Conservation (phyloP, 139 green algal genomes). For the Picochlorum sp. region DNA sequence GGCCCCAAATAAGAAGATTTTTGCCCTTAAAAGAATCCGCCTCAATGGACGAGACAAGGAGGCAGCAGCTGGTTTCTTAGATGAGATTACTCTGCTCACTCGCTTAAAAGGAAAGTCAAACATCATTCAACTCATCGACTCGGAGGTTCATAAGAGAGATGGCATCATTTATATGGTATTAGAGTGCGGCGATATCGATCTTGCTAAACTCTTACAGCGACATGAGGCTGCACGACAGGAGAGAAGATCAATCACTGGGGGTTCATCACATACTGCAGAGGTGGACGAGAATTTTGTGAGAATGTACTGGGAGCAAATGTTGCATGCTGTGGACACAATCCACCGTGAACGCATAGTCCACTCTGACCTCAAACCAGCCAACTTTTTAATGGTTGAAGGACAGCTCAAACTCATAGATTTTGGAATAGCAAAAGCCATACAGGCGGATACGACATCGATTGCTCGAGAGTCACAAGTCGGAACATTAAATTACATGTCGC, state of each 20-base stretch:
- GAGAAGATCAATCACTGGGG: conserved; percentile 2
- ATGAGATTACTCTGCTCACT: conserved; percentile 88
- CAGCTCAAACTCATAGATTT: conserved; percentile 98
- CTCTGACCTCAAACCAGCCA: conserved; percentile 92
- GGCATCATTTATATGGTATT: conserved; percentile 87
- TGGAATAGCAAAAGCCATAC: conserved; percentile 92
- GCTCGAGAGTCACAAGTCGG: conserved; percentile 83
- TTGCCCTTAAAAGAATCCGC: conserved; percentile 90
- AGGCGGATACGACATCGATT: conserved; percentile 86
- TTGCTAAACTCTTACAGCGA: conserved; percentile 70
- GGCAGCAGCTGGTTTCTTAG: conserved; percentile 79
- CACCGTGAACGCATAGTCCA: conserved; percentile 92
- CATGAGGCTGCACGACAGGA: conserved; percentile 22
- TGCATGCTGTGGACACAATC: conserved; percentile 85
- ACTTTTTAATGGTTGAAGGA: conserved; percentile 94
- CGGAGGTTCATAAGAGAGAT: conserved; percentile 39
- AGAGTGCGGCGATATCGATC: conserved; percentile 96
- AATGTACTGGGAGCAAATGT: conserved; percentile 97
- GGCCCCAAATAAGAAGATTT: conserved; percentile 81
- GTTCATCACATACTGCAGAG: conserved; percentile 17
- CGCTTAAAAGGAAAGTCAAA: conserved; percentile 65
- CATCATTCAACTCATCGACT: conserved; percentile 94
- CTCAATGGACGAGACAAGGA: conserved; percentile 61
- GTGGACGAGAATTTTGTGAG: conserved; percentile 92
- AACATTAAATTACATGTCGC: conserved; percentile 98